These are phyloP conservation scores for Ophiostoma ulmi DNA, from an alignment of 2,329 filamentous ascomycete genomes.

Conservation along the genomic window DNA sequence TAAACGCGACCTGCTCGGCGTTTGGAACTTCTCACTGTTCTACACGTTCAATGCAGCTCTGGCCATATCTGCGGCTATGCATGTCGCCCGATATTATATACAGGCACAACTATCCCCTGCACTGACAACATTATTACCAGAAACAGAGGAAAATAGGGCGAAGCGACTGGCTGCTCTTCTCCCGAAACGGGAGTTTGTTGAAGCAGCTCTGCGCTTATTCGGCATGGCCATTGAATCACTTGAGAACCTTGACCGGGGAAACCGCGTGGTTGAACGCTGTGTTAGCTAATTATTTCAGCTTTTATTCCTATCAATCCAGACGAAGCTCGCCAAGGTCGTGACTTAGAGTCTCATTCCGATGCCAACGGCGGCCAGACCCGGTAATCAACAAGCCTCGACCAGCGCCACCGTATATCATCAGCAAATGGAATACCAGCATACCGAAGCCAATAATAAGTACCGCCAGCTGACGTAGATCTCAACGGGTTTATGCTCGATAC, in stretches of 20 bases:
- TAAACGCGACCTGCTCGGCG: neutral
- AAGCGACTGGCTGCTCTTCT: neutral
- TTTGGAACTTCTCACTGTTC: neutral
- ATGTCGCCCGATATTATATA: neutral
- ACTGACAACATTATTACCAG: neutral
- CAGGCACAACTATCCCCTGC: neutral
- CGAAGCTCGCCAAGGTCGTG: neutral
- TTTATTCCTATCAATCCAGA: neutral
- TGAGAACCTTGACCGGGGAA: neutral
- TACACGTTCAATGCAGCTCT: neutral
- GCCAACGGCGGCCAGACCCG: neutral
- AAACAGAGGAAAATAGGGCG: neutral
- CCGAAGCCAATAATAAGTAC: neutral
- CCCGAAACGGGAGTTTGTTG: neutral
- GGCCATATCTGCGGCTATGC: neutral
- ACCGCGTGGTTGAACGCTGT: neutral
- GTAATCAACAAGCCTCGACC: neutral
- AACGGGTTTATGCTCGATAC: neutral
- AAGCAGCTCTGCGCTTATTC: neutral
- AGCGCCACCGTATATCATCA: neutral
- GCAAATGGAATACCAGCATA: neutral
- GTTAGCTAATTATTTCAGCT: neutral
- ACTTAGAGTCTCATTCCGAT: neutral
- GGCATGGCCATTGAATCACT: neutral
- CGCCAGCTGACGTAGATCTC: neutral